Evolutionary conservation across 176 grass and related monocot genomes (phyloP).

Genomic region (Avena eriantha): DNA sequence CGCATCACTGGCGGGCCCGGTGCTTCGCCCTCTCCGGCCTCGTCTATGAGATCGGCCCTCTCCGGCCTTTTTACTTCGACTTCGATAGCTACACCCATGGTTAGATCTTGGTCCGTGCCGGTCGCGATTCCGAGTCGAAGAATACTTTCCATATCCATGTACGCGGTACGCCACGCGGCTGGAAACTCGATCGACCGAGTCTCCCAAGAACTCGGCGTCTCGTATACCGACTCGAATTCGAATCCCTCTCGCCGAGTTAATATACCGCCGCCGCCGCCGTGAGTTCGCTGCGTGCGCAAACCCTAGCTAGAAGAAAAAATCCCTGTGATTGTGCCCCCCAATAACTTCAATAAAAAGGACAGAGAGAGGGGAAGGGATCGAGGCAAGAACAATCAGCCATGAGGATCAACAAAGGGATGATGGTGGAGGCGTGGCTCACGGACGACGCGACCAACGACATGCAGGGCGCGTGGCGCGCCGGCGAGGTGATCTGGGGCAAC

Average conservation of each 20-base stretch:
- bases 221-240: background rate
- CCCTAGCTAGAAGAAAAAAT: background rate
- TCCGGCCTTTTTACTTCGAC: too few species aligned
- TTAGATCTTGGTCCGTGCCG: too few species aligned
- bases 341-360: background rate
- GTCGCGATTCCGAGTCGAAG: too few species aligned
- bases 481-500: constrained; percentile 67
- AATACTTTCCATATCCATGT: too few species aligned
- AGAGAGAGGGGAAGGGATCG: background rate
- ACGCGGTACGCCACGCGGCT: background rate
- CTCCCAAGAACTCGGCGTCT: background rate
- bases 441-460: constrained; percentile 11
- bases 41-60: too few species aligned
- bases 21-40: too few species aligned
- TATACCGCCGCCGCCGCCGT: background rate
- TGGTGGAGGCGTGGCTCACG: constrained; percentile 57
- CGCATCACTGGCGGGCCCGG: too few species aligned
- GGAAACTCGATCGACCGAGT: background rate
- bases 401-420: constrained; percentile 53
- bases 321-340: constrained; percentile 11
- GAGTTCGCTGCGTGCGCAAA: background rate
- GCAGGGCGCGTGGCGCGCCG: constrained; percentile 59
- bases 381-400: constrained; percentile 23
- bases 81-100: too few species aligned
- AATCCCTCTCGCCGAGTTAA: constrained; percentile 9